Evolutionary conservation across 371 early-diverging fungal species (phyloP).

Genomic region (Apophysomyces ossiformis): DNA sequence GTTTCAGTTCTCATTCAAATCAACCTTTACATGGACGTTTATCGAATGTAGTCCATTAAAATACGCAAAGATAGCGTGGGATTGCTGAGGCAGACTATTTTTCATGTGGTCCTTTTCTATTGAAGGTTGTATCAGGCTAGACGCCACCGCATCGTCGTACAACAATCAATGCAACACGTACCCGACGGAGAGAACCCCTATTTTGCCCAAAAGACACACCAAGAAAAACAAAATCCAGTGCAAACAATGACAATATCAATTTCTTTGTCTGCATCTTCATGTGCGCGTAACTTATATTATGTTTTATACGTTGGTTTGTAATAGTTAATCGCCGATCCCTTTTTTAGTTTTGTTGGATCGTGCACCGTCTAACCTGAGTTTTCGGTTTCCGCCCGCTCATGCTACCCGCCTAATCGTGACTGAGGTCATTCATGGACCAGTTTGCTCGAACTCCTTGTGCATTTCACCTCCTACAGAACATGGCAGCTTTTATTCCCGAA

Average conservation of each 20-base stretch:
- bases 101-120: slow-evolving; percentile 9
- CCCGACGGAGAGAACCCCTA: neutral
- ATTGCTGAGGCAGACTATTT: neutral
- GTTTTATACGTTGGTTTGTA: neutral
- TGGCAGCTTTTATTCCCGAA: neutral
- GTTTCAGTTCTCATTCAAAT: slow-evolving; percentile 28
- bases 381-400: neutral
- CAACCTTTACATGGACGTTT: neutral
- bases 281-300: too few relatives aligned
- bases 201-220: neutral
- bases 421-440: neutral
- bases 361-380: neutral
- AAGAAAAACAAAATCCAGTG: neutral
- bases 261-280: neutral
- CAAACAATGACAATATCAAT: neutral
- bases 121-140: neutral
- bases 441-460: neutral
- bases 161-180: slow-evolving; percentile 12
- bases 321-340: neutral
- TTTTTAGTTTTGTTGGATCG: slow-evolving; percentile 3
- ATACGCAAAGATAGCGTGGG: neutral
- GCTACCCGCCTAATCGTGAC: neutral
- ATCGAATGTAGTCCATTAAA: neutral
- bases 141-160: slow-evolving; percentile 9
- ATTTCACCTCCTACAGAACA: slow-evolving; percentile 7